Conservation (phyloP, 805 yeast species). For the Yamadazyma takamatsuzukensis region DNA sequence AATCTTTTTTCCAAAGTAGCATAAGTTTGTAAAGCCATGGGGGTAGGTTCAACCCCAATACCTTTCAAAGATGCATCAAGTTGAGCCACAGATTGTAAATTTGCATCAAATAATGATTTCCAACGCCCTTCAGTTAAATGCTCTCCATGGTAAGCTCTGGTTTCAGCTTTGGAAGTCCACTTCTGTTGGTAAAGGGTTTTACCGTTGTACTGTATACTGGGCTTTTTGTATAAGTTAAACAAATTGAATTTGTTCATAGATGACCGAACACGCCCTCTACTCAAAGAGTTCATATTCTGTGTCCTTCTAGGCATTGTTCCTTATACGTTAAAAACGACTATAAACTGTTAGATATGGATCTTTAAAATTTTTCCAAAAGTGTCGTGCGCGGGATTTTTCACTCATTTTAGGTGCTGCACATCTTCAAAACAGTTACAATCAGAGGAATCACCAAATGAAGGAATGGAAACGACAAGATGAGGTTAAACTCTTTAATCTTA, state of each 20-base stretch:
- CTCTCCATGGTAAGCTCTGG: constrained; percentile 95
- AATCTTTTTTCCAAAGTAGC: constrained; percentile 85
- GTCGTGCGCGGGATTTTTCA: neutral
- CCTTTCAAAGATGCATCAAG: constrained; percentile 77
- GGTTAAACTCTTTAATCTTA: constrained; percentile 53
- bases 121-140: constrained; percentile 81
- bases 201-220: constrained; percentile 48
- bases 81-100: constrained; percentile 82
- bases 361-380: constrained; percentile 2
- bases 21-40: constrained; percentile 82
- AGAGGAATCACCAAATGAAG: constrained; percentile 4
- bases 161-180: constrained; percentile 86
- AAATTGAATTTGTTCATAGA: constrained; percentile 90
- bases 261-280: constrained; percentile 75
- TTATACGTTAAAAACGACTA: constrained; percentile 3
- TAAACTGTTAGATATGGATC: no score
- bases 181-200: constrained; percentile 86
- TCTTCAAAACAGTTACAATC: neutral
- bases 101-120: constrained; percentile 65
- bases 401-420: neutral
- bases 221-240: constrained; percentile 81
- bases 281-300: constrained; percentile 50
- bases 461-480: constrained; percentile 63
- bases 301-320: constrained; percentile 69
- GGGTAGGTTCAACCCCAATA: constrained; percentile 56